Conservation (phyloP, 495 filamentous ascomycete species). For the Tuber brumale region DNA sequence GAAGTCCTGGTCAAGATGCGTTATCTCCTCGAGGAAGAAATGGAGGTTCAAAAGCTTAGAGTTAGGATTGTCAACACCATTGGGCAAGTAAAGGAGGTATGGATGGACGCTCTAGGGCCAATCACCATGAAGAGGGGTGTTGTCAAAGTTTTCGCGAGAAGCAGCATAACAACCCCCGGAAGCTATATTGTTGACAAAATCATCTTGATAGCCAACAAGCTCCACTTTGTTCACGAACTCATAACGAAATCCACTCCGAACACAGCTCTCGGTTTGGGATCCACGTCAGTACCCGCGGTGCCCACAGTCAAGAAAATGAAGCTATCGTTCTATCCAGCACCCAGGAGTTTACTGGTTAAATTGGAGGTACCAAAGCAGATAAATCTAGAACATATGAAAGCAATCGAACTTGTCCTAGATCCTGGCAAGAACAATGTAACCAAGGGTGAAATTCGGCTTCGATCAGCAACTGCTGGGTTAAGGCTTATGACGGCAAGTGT, state of each 20-base stretch:
- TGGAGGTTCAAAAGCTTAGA: constrained; percentile 60
- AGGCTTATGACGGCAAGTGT: constrained; percentile 71
- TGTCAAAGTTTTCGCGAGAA: constrained; percentile 42
- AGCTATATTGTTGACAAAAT: constrained; percentile 70
- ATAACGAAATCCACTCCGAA: constrained; percentile 37
- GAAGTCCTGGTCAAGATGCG: constrained; percentile 61
- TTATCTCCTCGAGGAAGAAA: constrained; percentile 64
- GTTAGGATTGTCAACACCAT: constrained; percentile 55
- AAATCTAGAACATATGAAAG: constrained; percentile 68
- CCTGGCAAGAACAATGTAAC: constrained; percentile 72
- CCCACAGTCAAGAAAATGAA: constrained; percentile 46
- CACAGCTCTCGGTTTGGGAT: constrained; percentile 26
- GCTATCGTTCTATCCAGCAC: constrained; percentile 36
- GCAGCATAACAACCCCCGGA: constrained; percentile 61
- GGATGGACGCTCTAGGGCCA: constrained; percentile 51
- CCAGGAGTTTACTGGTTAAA: constrained; percentile 30
- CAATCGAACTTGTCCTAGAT: constrained; percentile 63
- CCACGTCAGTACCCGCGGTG: constrained; percentile 43
- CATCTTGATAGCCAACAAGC: constrained; percentile 59
- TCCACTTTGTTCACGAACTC: constrained; percentile 60
- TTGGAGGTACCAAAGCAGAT: constrained; percentile 51
- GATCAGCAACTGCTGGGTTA: constrained; percentile 78
- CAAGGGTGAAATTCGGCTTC: constrained; percentile 62
- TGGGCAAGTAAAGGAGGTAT: constrained; percentile 56
- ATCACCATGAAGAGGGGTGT: constrained; percentile 51